These are phyloP conservation scores for Chalaropsis ovoidea DNA, from an alignment of 2,329 filamentous ascomycete species.

Conservation along the genomic window DNA sequence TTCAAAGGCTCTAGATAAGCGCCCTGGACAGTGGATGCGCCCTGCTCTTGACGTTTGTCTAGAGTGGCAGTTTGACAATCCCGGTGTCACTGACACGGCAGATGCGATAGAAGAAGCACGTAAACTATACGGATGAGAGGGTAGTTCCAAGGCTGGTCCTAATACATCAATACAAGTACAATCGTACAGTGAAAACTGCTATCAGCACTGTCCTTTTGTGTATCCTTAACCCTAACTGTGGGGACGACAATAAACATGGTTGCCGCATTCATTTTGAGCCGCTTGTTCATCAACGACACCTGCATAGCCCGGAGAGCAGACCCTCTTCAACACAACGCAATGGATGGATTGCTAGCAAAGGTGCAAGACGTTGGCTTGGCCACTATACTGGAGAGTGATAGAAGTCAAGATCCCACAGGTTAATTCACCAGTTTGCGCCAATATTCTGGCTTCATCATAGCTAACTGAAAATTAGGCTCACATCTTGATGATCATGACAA, in stretches of 20 bases:
- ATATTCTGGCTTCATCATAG: background rate
- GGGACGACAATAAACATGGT: background rate
- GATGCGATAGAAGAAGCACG: slow-evolving; percentile 48
- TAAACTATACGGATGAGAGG: background rate
- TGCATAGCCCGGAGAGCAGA: background rate
- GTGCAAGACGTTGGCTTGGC: background rate
- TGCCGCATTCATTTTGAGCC: background rate
- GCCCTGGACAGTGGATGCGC: slow-evolving; percentile 76
- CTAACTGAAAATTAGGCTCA: background rate
- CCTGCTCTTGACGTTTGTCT: slow-evolving; percentile 68
- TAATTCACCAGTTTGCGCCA: background rate
- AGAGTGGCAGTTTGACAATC: slow-evolving; percentile 81
- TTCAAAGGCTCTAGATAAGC: slow-evolving; percentile 54
- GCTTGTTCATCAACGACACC: background rate
- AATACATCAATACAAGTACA: background rate
- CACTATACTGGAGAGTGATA: background rate
- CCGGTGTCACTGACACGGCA: slow-evolving; percentile 48
- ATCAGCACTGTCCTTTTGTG: background rate
- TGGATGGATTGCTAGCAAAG: background rate
- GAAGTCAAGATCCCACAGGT: background rate
- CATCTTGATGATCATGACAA: background rate
- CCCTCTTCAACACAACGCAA: background rate
- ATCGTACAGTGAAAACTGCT: background rate
- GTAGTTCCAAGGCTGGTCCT: background rate
- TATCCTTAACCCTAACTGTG: slow-evolving; percentile 10